Conservation (phyloP, 2,329 filamentous ascomycete species). For the Colletotrichum sp. region DNA sequence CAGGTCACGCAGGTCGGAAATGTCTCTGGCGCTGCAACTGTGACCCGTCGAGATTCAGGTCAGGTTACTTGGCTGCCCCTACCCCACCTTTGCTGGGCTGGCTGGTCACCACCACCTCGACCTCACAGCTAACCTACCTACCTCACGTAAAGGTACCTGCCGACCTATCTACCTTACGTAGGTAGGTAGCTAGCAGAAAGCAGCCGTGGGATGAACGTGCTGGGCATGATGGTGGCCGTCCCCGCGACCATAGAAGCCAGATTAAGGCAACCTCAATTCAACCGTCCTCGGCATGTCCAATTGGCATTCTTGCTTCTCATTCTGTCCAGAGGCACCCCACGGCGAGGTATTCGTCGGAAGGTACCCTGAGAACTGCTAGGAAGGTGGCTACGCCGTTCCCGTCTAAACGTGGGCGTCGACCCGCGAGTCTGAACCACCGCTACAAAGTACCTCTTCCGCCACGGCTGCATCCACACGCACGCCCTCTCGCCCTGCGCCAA, state of each 20-base stretch:
- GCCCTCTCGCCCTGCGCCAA: background rate
- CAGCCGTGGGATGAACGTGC: background rate
- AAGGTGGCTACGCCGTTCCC: conserved; percentile 14
- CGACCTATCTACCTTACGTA: background rate
- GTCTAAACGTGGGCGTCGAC: conserved; percentile 16
- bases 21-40: background rate
- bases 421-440: conserved; percentile 7
- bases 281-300: background rate
- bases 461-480: conserved; percentile 3
- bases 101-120: background rate
- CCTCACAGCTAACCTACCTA: background rate
- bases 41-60: conserved; percentile 18
- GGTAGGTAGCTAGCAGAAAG: background rate
- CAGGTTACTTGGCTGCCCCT: conserved; percentile 9
- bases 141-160: background rate
- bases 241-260: background rate
- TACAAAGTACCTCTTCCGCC: background rate
- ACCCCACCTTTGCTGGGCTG: conserved; percentile 19
- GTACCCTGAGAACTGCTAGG: background rate
- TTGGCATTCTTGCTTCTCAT: background rate
- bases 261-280: background rate
- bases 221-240: background rate
- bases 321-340: background rate
- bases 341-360: background rate
- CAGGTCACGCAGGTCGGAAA: background rate